Conservation (phyloP, 768 basidiomycete genomes). For the Pleurotus cornucopiae region DNA sequence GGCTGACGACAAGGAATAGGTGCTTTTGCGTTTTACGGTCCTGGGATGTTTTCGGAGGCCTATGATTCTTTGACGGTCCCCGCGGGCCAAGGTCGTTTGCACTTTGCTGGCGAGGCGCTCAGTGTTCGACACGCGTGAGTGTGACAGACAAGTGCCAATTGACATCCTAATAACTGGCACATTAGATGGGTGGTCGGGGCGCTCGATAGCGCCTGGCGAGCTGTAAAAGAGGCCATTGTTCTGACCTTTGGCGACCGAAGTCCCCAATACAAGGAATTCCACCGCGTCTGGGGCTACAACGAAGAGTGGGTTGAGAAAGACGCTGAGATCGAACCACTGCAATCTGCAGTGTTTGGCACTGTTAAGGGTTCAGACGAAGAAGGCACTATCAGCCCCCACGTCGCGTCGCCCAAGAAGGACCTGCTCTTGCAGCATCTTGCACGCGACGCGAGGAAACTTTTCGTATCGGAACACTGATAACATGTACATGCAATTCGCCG, state of each 20-base stretch:
- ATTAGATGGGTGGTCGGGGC: slow-evolving; percentile 33
- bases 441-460: not conserved
- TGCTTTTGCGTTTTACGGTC: slow-evolving; percentile 35
- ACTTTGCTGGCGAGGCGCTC: slow-evolving; percentile 32
- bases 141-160: too few species aligned
- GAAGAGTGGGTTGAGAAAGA: slow-evolving; percentile 21
- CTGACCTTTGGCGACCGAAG: not conserved
- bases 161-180: not conserved
- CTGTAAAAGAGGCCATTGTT: slow-evolving; percentile 19
- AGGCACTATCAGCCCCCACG: too few species aligned
- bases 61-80: slow-evolving; percentile 26
- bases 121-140: slow-evolving; percentile 29
- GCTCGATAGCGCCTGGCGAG: slow-evolving; percentile 31
- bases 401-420: not conserved
- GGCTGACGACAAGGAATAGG: slow-evolving; percentile 19
- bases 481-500: too few species aligned
- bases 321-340: not conserved
- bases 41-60: slow-evolving; percentile 30
- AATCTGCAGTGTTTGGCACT: too few species aligned
- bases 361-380: too few species aligned
- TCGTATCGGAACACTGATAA: not conserved
- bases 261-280: slow-evolving; percentile 13
- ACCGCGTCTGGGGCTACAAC: slow-evolving; percentile 25
- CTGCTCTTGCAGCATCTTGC: slow-evolving; percentile 5
- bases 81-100: slow-evolving; percentile 22